Evolutionary conservation across 148 eudicot genomes (phyloP).

Genomic region (Spergularia bocconei): DNA sequence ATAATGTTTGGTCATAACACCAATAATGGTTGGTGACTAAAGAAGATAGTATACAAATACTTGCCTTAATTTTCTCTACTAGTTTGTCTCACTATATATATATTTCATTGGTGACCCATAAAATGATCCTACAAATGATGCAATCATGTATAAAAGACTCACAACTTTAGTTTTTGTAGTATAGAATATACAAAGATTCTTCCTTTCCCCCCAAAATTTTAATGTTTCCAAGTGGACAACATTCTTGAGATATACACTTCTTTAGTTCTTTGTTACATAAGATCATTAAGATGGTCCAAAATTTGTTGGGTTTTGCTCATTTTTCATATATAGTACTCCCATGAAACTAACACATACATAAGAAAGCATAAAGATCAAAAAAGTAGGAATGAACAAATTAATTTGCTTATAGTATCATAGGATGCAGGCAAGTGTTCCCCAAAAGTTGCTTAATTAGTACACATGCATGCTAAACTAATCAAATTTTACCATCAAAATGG

Average conservation of each 20-base stretch:
- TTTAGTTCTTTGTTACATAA: background rate
- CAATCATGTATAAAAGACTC: constrained; percentile 9
- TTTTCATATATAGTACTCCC: constrained; percentile 13
- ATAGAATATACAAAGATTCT: background rate
- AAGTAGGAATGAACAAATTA: constrained; percentile 9
- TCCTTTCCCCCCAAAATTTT: background rate
- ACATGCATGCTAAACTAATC: constrained; percentile 22
- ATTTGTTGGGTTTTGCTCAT: background rate
- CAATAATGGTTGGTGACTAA: constrained; percentile 8
- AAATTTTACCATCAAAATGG: constrained; percentile 19
- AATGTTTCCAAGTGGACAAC: constrained; percentile 18
- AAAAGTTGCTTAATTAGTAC: constrained; percentile 27
- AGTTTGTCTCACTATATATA: constrained; percentile 16
- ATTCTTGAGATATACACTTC: constrained; percentile 23
- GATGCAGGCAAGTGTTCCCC: constrained; percentile 19
- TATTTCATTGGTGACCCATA: constrained; percentile 21
- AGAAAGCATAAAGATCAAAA: constrained; percentile 17
- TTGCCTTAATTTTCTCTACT: constrained; percentile 7
- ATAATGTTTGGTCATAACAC: constrained; percentile 22
- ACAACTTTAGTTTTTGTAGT: background rate
- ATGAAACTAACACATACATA: constrained; percentile 7
- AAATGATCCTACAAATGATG: constrained; percentile 22
- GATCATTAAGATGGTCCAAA: background rate
- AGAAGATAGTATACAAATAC: constrained; percentile 9
- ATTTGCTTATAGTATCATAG: constrained; percentile 11